These are phyloP conservation scores for Elaeis guineensis DNA, from an alignment of 176 grass and related monocot species.

Conservation along the genomic window DNA sequence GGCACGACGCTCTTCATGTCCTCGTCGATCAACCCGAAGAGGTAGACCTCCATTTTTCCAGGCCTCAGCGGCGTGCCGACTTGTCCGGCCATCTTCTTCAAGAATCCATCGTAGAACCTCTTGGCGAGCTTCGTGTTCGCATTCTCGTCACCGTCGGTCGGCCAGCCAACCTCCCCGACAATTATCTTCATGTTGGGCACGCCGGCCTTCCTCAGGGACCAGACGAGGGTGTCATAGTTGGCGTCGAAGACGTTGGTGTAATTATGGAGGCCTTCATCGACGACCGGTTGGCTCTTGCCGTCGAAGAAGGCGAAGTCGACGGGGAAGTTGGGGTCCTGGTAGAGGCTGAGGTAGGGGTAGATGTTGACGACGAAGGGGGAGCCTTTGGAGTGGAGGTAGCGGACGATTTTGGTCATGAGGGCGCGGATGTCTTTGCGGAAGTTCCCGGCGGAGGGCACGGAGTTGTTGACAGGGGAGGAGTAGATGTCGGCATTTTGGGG, in stretches of 20 bases:
- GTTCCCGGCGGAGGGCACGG: conserved; percentile 61
- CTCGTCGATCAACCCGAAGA: conserved; percentile 8
- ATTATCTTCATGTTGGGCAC: conserved; percentile 70
- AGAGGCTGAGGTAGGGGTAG: conserved; percentile 69
- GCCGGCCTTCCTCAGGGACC: conserved; percentile 67
- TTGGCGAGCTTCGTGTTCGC: conserved; percentile 28
- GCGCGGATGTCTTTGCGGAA: conserved; percentile 61
- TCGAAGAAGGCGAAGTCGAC: conserved; percentile 78
- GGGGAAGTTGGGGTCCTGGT: conserved; percentile 66
- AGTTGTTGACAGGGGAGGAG: conserved; percentile 53
- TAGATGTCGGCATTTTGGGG: conserved; percentile 81
- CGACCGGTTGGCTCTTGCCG: conserved; percentile 37
- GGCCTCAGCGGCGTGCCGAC: conserved; percentile 5
- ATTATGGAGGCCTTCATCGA: conserved; percentile 53
- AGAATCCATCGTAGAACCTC: conserved; percentile 9
- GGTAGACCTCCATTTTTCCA: neutral
- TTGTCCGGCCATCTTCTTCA: neutral
- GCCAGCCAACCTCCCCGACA: conserved; percentile 83
- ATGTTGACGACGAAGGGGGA: conserved; percentile 81
- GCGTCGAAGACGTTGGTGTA: conserved; percentile 86
- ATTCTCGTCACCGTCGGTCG: conserved; percentile 60
- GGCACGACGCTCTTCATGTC: conserved; percentile 10
- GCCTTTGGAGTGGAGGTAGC: conserved; percentile 54
- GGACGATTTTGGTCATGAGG: conserved; percentile 70
- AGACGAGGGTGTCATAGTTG: conserved; percentile 75